Conservation (phyloP, 2,329 filamentous ascomycete genomes). For the Fusarium sp. region DNA sequence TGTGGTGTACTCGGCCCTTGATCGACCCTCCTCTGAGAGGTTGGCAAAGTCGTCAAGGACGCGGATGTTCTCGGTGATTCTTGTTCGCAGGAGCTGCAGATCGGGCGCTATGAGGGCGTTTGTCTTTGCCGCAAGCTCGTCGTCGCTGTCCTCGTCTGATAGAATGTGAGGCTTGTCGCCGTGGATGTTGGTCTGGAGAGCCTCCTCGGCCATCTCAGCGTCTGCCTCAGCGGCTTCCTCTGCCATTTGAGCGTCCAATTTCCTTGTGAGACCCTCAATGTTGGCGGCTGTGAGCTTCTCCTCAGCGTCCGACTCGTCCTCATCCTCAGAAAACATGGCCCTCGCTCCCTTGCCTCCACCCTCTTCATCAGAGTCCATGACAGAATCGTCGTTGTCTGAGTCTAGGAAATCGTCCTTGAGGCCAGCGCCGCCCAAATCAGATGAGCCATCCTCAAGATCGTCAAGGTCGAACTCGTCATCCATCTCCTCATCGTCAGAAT, state of each 20-base stretch:
- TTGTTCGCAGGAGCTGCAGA: constrained; percentile 86
- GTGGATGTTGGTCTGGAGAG: constrained; percentile 93
- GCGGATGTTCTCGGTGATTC: constrained; percentile 94
- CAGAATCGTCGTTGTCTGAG: constrained; percentile 71
- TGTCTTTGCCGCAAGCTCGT: constrained; percentile 70
- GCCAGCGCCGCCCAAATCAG: constrained; percentile 56
- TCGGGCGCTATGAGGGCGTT: constrained; percentile 84
- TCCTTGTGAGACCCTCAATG: constrained; percentile 90
- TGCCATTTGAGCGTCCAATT: constrained; percentile 83
- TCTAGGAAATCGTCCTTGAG: constrained; percentile 74
- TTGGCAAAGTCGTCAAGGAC: constrained; percentile 91
- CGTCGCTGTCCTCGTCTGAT: constrained; percentile 74
- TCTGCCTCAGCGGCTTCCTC: constrained; percentile 87
- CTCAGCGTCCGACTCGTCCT: constrained; percentile 88
- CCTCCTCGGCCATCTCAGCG: constrained; percentile 86
- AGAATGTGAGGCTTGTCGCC: constrained; percentile 80
- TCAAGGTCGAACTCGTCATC: constrained; percentile 61
- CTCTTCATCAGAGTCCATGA: constrained; percentile 81
- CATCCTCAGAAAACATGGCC: constrained; percentile 94
- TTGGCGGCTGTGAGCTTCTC: constrained; percentile 95
- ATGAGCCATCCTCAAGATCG: constrained; percentile 62
- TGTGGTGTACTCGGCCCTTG: constrained; percentile 87
- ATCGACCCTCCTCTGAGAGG: constrained; percentile 83
- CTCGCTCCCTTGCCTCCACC: constrained; percentile 62
- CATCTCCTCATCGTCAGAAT: constrained; percentile 60